A percentile compares a stretch with the other conserved stretches of the same genome.
Conservation (phyloP, 345 rosid species). For the Rhodamnia rubescens region DNA sequence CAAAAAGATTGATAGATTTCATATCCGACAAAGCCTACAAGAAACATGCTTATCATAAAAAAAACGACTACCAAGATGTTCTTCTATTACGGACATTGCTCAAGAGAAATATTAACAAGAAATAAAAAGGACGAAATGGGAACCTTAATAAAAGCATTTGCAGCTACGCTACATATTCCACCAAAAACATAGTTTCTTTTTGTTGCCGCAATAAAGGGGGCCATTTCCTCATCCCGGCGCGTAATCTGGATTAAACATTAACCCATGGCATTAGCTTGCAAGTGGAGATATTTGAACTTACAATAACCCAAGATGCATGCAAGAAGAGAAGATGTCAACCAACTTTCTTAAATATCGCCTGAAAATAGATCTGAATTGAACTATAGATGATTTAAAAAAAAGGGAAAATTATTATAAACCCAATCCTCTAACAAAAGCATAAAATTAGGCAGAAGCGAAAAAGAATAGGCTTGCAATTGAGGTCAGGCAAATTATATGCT, state of each 20-base stretch:
- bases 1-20: conserved; percentile 85
- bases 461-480: neutral
- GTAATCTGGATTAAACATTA: conserved; percentile 47
- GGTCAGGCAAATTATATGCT: neutral
- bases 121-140: neutral
- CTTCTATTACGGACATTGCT: neutral
- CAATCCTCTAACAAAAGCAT: neutral
- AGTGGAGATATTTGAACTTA: neutral
- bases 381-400: neutral
- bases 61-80: neutral
- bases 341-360: neutral
- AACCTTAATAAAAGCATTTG: conserved; percentile 87
- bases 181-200: conserved; percentile 89
- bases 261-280: conserved; percentile 3
- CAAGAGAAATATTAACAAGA: neutral
- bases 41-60: conserved; percentile 1
- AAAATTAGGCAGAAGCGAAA: neutral
- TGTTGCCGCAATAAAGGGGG: conserved; percentile 62
- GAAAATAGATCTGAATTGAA: neutral
- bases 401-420: neutral
- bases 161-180: conserved; percentile 86
- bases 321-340: neutral
- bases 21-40: conserved; percentile 73
- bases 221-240: conserved; percentile 89
- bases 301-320: neutral